These are phyloP conservation scores for Colletotrichum zoysiae DNA, from an alignment of 2,329 filamentous ascomycete genomes.

Conservation along the genomic window DNA sequence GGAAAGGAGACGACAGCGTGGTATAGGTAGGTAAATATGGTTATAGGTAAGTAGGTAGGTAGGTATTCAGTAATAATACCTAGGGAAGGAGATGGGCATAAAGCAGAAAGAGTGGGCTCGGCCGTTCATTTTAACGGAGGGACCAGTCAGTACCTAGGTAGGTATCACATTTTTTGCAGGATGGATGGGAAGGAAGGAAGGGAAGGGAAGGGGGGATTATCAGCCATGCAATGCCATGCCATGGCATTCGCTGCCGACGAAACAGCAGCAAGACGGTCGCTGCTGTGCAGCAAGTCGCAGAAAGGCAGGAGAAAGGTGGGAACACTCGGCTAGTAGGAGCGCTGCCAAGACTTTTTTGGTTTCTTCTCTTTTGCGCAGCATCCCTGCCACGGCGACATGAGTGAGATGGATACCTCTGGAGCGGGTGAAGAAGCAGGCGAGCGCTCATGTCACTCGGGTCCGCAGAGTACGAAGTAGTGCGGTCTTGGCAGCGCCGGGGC, in stretches of 20 bases:
- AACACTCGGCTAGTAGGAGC: slow-evolving; percentile 29
- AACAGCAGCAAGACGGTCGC: not conserved
- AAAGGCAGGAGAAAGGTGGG: slow-evolving; percentile 22
- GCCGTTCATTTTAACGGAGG: slow-evolving; percentile 40
- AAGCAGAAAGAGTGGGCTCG: slow-evolving; percentile 16
- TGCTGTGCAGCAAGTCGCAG: slow-evolving; percentile 8
- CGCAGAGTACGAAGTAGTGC: not conserved
- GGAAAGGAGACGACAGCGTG: not conserved
- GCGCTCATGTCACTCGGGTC: slow-evolving; percentile 24
- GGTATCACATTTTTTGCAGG: slow-evolving; percentile 13
- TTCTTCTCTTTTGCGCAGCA: slow-evolving; percentile 34
- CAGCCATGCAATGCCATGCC: not conserved
- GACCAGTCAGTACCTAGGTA: too few species aligned
- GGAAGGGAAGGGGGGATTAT: not conserved
- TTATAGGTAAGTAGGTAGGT: too few species aligned
- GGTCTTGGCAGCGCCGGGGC: not conserved
- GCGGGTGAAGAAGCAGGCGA: slow-evolving; percentile 7
- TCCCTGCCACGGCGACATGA: slow-evolving; percentile 18
- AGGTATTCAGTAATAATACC: too few species aligned
- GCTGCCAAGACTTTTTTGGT: slow-evolving; percentile 40
- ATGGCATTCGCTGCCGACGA: not conserved
- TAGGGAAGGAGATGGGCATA: not conserved
- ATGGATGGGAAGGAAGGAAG: not conserved
- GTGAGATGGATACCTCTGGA: not conserved
- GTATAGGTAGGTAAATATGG: not conserved